Evolutionary conservation across 345 rosid genomes (phyloP), one percentile per base, ranked within the genome.

Genomic region (Erysimum cheiranthoides): DNA sequence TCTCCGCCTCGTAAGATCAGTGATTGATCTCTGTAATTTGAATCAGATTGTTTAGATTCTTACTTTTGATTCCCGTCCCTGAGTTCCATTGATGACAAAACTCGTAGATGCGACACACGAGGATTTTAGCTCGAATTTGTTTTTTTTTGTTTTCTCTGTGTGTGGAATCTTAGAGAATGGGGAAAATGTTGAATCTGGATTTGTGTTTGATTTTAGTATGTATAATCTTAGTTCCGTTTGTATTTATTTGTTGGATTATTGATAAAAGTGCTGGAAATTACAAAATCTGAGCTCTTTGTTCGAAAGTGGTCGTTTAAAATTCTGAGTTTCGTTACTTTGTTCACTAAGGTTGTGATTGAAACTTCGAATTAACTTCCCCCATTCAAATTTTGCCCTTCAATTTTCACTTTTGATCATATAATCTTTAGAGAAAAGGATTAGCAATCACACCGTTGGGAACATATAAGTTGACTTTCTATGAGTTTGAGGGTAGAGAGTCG

Each of bases 181-280:
- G 7, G 17, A 7, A 51, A 68, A 27, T 53, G 62, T 51, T 36
- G 42, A 69, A 42, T 69, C 75, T 35, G 32, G 40, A 60, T 7
- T 47, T 59, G 14, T 36, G 42, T n/a, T 34, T 46, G 59, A 25
- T 61, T n/a, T 35, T 49, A 45, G 14, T 7, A 17, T 71, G 35
- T 21, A 7, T 3, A 12, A 0, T 45, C 32, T 46, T 32, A 8
- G n/a, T 59, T 34, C 34, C 32, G 9, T 32, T 21, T 45, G 27
- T 49, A 39, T 47, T 25, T 36, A 25, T 47, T 34, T 28, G 11
- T 56, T 38, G 12, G 16, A 27, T 69, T 10, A 42, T 56, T 11
- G 32, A 30, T 17, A 14, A 59, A 43, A 71, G 38, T 3, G 30
- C 39, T 50, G 10, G 61, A 36, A 38, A 61, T 43, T 43, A 61